These are phyloP conservation scores for Kodamaea sp. DNA, from an alignment of 1,139 yeast genomes.

Conservation along the genomic window DNA sequence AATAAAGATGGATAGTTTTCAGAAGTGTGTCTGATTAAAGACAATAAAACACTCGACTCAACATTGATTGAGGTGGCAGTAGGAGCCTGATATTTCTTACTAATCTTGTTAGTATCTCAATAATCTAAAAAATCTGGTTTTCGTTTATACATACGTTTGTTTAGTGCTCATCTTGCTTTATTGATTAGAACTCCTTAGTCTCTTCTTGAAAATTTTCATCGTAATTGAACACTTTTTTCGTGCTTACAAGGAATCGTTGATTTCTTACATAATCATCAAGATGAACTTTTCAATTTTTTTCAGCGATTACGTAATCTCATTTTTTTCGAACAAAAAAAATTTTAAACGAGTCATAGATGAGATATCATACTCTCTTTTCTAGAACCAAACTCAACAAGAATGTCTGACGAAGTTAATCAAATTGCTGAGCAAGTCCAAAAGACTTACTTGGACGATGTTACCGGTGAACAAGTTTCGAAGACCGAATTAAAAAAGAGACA, in stretches of 20 bases:
- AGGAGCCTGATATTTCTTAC: slow-evolving; percentile 35
- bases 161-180: slow-evolving; percentile 22
- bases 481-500: slow-evolving; percentile 94
- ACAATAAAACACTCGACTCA: slow-evolving; percentile 62
- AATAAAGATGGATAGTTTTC: slow-evolving; percentile 64
- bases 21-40: slow-evolving; percentile 70
- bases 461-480: slow-evolving; percentile 96
- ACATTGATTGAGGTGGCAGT: slow-evolving; percentile 45
- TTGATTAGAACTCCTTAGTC: slow-evolving; percentile 1
- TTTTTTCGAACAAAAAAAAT: slow-evolving; percentile 3
- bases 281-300: slow-evolving; percentile 8
- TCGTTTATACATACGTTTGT: slow-evolving; percentile 18
- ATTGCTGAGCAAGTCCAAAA: slow-evolving; percentile 80
- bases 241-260: neutral
- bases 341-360: slow-evolving; percentile 5
- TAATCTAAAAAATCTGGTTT: neutral
- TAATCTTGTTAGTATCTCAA: slow-evolving; percentile 6
- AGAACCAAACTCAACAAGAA: slow-evolving; percentile 11
- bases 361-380: neutral
- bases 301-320: slow-evolving; percentile 4
- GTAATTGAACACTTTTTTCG: slow-evolving; percentile 1
- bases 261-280: neutral
- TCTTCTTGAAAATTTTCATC: slow-evolving; percentile 9
- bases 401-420: slow-evolving; percentile 53
- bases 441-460: slow-evolving; percentile 84